phyloP scores from a whole-genome alignment of 1,139 yeast genomes.

The Diutina ranongensis region DNA sequence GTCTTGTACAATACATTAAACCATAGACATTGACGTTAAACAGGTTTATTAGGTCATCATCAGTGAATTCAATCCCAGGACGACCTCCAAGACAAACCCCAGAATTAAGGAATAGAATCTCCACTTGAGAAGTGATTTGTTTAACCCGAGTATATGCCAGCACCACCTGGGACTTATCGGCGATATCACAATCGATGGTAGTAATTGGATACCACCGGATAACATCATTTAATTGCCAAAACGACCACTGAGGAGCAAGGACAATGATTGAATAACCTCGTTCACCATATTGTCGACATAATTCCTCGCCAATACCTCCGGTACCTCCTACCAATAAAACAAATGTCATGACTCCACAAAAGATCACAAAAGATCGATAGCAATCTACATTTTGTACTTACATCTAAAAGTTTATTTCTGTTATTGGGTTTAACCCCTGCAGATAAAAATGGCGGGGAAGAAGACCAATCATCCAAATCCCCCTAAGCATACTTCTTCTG shows the following conservation, averaged over 20 bases:
- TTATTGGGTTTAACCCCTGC: not conserved
- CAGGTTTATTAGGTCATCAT: slow-evolving; percentile 13
- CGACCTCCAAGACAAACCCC: slow-evolving; percentile 11
- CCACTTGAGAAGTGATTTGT: slow-evolving; percentile 8
- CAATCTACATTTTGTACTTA: too few relatives aligned
- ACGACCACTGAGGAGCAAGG: not conserved
- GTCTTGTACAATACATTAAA: slow-evolving; percentile 25
- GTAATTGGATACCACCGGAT: slow-evolving; percentile 18
- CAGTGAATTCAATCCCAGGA: slow-evolving; percentile 23
- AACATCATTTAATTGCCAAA: slow-evolving; percentile 19
- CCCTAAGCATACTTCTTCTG: not conserved
- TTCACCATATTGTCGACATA: not conserved
- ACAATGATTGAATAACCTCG: slow-evolving; percentile 2
- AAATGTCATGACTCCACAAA: not conserved
- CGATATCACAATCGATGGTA: slow-evolving; percentile 22
- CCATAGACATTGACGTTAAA: slow-evolving; percentile 28
- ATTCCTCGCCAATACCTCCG: slow-evolving; percentile 3
- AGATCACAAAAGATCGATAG: too few relatives aligned
- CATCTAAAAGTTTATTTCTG: not conserved
- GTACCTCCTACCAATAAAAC: not conserved
- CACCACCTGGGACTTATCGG: slow-evolving; percentile 14
- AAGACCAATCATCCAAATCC: not conserved
- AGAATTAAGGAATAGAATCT: slow-evolving; percentile 7
- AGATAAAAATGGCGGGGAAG: not conserved
- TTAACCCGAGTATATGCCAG: slow-evolving; percentile 14